Base-by-base conservation (phyloP, 2,329 filamentous ascomycete genomes). In the Elsinoe australis region DNA sequence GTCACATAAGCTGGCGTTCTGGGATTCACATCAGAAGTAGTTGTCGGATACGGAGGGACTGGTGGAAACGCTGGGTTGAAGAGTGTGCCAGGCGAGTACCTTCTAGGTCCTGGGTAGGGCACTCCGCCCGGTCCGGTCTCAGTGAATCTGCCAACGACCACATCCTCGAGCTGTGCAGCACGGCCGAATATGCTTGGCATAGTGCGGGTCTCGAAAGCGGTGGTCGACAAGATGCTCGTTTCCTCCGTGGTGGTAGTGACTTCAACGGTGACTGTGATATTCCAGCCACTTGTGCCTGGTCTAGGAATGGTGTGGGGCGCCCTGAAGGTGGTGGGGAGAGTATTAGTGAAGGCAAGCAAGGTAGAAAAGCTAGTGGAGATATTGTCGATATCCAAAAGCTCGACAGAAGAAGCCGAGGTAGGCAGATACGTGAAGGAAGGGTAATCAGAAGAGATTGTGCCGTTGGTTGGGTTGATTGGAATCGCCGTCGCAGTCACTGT, bases 381-480 rank as follows among this genome's bases (percentile, higher is more conserved):
- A 8, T 48, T 36, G 31, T 52, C 52, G 21, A 50, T 41, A 49
- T 49, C 58, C 47, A 52, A 51, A n/a, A n/a, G n/a, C n/a, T n/a
- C n/a, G 45, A 51, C 53, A 21, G 50, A 46, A 9, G 51, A 22
- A 14, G 22, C 38, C 14, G 50, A 28, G 4, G 50, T 31, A 5
- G 39, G 26, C 6, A 31, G 15, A 10, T 44, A 44, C 6, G 17
- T 32, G 15, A 45, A 19, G 31, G 34, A 35, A 5, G n/a, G 10
- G n/a, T 15, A 14, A 29, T 28, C 34, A 92, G 45, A 41, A 26
- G 45, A 21, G 33, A 47, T 36, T 17, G 45, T 48, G 44, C 55
- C 51, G 26, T 54, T 57, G 26, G 26, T 29, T 12, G 12, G 6
- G 26, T 29, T 29, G 26, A 6, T 12, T 29, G 6, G 26, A n/a